A percentile compares a stretch with the other conserved stretches of the same genome.
phyloP scores from a whole-genome alignment of 2,329 filamentous ascomycete species.

The Passalora sequoiae region DNA sequence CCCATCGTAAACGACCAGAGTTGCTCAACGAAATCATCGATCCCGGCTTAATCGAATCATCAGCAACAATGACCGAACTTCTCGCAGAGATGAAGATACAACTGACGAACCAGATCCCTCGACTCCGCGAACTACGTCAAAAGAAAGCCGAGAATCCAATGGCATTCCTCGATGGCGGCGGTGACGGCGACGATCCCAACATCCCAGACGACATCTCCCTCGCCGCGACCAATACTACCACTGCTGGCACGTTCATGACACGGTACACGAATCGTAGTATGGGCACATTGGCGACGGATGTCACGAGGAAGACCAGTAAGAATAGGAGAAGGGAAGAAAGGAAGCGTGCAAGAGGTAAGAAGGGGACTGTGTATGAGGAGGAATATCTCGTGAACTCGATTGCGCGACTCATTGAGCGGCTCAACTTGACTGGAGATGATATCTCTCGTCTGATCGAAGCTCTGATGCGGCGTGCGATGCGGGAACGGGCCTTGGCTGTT shows the following conservation, averaged over 20 bases:
- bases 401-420: constrained; percentile 72
- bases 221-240: constrained; percentile 78
- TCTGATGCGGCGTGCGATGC: constrained; percentile 74
- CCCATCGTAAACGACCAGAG: constrained; percentile 54
- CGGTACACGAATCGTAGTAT: constrained; percentile 74
- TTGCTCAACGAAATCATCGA: constrained; percentile 70
- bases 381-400: constrained; percentile 92
- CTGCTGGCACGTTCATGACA: constrained; percentile 75
- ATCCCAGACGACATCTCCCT: constrained; percentile 90
- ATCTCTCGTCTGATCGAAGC: constrained; percentile 69
- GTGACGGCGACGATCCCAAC: constrained; percentile 53
- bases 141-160: constrained; percentile 81
- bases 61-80: constrained; percentile 79
- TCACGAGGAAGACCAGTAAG: constrained; percentile 76
- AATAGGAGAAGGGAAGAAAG: constrained; percentile 87
- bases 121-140: constrained; percentile 72
- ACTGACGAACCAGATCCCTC: constrained; percentile 75
- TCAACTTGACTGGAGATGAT: constrained; percentile 68
- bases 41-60: constrained; percentile 70
- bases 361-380: constrained; percentile 96
- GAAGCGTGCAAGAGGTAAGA: constrained; percentile 89
- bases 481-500: constrained; percentile 75
- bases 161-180: constrained; percentile 75
- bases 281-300: constrained; percentile 66
- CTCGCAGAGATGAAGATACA: constrained; percentile 89